Percentiles rank a stretch among this genome's conserved stretches.
These are phyloP conservation scores for Dothistroma septosporum DNA, from an alignment of 2,329 filamentous ascomycete genomes.

Conservation along the genomic window DNA sequence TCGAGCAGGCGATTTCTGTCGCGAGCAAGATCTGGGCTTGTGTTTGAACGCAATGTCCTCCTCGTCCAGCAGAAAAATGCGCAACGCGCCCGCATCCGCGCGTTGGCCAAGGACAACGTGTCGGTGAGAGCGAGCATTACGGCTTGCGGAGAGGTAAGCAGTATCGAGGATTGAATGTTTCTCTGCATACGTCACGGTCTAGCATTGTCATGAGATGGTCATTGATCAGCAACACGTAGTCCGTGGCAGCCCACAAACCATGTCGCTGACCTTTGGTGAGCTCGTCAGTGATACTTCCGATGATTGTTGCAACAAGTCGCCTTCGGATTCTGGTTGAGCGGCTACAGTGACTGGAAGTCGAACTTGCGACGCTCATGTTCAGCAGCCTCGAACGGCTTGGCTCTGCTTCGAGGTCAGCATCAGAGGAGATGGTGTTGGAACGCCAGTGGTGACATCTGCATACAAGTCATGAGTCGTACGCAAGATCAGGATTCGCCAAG, in stretches of 20 bases:
- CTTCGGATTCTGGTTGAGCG: no score
- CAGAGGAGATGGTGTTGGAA: neutral
- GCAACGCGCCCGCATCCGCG: neutral
- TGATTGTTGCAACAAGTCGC: neutral
- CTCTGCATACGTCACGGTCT: neutral
- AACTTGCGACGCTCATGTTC: neutral
- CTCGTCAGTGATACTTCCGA: neutral
- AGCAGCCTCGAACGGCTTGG: no score
- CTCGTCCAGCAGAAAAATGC: no score
- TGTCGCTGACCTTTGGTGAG: neutral
- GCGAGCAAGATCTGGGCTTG: no score
- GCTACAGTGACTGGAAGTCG: neutral
- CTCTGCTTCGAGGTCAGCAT: no score
- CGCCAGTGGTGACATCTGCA: neutral
- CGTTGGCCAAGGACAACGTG: neutral
- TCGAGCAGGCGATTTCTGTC: no score
- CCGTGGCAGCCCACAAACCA: neutral
- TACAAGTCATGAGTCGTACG: neutral
- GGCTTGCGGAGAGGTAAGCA: neutral
- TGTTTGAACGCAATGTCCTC: no score
- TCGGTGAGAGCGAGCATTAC: neutral
- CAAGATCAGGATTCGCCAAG: neutral
- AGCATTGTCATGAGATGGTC: neutral
- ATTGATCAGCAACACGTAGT: neutral
- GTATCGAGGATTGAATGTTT: neutral